Evolutionary conservation across 2,329 filamentous ascomycete genomes (phyloP), one percentile per base, ranked within the genome.

Genomic region (Tolypocladium capitatum): DNA sequence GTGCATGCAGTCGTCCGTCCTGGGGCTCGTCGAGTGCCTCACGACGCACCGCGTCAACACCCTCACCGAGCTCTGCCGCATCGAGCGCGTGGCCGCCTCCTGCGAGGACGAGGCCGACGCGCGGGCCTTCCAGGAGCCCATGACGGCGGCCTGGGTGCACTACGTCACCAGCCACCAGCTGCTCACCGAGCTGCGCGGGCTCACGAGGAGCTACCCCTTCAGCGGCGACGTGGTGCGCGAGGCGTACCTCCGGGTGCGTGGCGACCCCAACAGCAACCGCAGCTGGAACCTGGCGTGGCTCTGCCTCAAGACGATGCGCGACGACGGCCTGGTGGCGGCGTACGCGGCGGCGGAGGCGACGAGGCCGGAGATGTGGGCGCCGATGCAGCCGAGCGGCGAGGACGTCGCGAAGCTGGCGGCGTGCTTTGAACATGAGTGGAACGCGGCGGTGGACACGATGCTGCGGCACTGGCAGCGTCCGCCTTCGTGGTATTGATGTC

Each of bases 281-380:
- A 86, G 82, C 59, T 88, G 84, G 83, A 89, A 88, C 59, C 70
- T 84, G 55, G 84, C 81, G 38, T 88, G 84, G 83, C 66, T 88
- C 42, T 79, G 84, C 31, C 66, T 88, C 10, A 67, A 67, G 38
- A 86, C 85, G 62, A 80, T 86, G 45, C 69, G 73, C 21, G 75
- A 78, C 48, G 79, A 82, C 52, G 72, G 73, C 48, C 68, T 87
- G 43, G 72, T 88, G 20, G 60, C 73, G 0, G 69, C 71, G 34
- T 83, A 83, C 56, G 81, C 84, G 0, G 68, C 71, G 32, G 60
- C 69, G 13, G 80, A 86, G 57, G 79, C 83, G 0, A 65, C 68
- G 14, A 76, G 75, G 54, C 78, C 76, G 4, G 75, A 78, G 48
- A 88, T 87, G 81, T 88, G 84, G 84, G 83, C 76, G 43, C 75